These are phyloP conservation scores for Allantophomopsis cytisporea DNA, from an alignment of 2,329 filamentous ascomycete species.

Conservation along the genomic window DNA sequence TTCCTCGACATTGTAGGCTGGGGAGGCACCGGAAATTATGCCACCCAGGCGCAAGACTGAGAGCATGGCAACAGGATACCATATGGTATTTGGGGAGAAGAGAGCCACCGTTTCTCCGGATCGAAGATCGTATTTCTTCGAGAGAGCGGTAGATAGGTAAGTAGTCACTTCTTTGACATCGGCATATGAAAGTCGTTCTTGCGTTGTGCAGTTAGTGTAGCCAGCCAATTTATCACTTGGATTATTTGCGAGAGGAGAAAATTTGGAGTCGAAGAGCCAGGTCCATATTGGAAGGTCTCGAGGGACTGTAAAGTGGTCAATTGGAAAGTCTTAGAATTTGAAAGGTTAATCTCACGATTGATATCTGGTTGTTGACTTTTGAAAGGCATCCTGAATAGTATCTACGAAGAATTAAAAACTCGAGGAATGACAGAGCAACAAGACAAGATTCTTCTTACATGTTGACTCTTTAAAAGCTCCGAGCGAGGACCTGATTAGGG, in stretches of 20 bases:
- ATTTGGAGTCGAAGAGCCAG: conserved; percentile 43
- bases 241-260: conserved; percentile 27
- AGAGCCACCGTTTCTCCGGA: conserved; percentile 42
- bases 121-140: conserved; percentile 37
- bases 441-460: no score
- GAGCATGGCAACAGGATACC: conserved; percentile 52
- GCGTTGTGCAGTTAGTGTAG: conserved; percentile 39
- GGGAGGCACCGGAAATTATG: conserved; percentile 46
- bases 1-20: conserved; percentile 54
- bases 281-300: conserved; percentile 41
- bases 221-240: conserved; percentile 4
- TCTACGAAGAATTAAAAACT: no score
- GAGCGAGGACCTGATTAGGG: no score
- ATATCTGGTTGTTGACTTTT: conserved; percentile 13
- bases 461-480: no score
- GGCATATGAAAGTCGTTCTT: conserved; percentile 41
- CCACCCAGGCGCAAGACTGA: conserved; percentile 36
- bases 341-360: conserved; percentile 5
- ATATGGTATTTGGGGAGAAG: conserved; percentile 51
- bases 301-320: conserved; percentile 27
- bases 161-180: conserved; percentile 42
- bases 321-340: background rate
- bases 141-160: conserved; percentile 44
- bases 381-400: conserved; percentile 9
- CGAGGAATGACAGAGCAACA: no score